These are phyloP conservation scores for Phaeophleospora eucalypticola DNA, from an alignment of 2,329 filamentous ascomycete genomes.

Conservation along the genomic window DNA sequence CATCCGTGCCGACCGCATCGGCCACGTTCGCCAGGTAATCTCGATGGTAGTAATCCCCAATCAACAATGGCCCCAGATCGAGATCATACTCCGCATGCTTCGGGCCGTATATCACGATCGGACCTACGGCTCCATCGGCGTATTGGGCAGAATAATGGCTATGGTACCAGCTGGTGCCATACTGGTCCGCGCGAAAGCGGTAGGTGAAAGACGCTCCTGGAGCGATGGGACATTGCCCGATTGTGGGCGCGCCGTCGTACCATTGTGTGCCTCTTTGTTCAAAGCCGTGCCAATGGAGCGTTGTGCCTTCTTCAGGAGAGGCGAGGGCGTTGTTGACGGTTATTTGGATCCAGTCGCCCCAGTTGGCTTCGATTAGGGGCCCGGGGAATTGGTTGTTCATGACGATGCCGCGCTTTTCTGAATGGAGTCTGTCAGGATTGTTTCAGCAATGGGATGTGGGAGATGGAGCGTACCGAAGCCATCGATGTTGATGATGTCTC, in stretches of 20 bases:
- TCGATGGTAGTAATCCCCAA: conserved; percentile 37
- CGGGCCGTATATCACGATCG: conserved; percentile 41
- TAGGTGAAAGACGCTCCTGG: conserved; percentile 13
- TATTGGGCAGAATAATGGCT: conserved; percentile 34
- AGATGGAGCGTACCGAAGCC: too few relatives aligned
- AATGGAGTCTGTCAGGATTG: too few relatives aligned
- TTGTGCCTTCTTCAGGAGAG: conserved; percentile 37
- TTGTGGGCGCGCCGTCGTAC: conserved; percentile 20
- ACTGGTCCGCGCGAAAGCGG: conserved; percentile 13
- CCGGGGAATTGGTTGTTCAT: conserved; percentile 27
- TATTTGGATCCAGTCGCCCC: conserved; percentile 39
- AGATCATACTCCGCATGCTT: conserved; percentile 24
- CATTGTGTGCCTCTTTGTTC: conserved; percentile 17
- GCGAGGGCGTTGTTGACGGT: conserved; percentile 33
- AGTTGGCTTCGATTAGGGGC: conserved; percentile 29
- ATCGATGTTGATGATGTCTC: conserved; percentile 20
- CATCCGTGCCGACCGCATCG: conserved; percentile 24
- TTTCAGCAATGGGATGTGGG: too few relatives aligned
- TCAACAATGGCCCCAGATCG: conserved; percentile 34
- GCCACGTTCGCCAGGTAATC: conserved; percentile 29
- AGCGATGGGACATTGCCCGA: conserved; percentile 19
- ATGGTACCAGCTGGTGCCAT: conserved; percentile 18
- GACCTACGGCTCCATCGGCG: conserved; percentile 40
- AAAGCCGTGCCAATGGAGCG: conserved; percentile 22
- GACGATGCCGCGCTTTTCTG: conserved; percentile 15